Evolutionary conservation across 2,329 filamentous ascomycete species (phyloP).

Genomic region (Epichloe sp.): DNA sequence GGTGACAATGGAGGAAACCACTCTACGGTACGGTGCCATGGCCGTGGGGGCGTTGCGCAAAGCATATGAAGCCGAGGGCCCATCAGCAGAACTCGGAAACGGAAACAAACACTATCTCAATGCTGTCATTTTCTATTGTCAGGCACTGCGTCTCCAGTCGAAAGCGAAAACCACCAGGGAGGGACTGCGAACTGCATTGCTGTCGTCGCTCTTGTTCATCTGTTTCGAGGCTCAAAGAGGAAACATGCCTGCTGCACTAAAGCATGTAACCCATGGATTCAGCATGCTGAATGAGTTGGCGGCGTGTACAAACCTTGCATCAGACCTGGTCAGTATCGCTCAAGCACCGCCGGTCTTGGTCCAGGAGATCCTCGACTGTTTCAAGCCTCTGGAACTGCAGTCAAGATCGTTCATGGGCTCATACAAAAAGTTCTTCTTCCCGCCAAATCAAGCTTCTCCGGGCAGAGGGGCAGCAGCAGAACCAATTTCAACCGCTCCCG

Average conservation of each 20-base stretch:
- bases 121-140: conserved; percentile 27
- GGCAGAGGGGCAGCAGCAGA: background rate
- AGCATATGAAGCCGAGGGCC: conserved; percentile 16
- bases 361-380: conserved; percentile 26
- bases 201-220: conserved; percentile 27
- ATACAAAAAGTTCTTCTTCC: conserved; percentile 22
- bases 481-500: background rate
- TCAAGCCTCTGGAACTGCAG: conserved; percentile 25
- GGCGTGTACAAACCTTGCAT: conserved; percentile 22
- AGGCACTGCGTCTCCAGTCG: conserved; percentile 26
- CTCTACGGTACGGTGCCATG: conserved; percentile 26
- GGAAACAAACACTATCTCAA: conserved; percentile 26
- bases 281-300: conserved; percentile 27
- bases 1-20: conserved; percentile 23
- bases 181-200: conserved; percentile 24
- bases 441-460: conserved; percentile 7
- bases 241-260: conserved; percentile 26
- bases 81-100: conserved; percentile 10
- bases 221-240: conserved; percentile 28
- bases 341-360: conserved; percentile 23
- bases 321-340: conserved; percentile 24
- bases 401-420: conserved; percentile 26
- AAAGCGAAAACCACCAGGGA: conserved; percentile 22
- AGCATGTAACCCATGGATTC: conserved; percentile 27
- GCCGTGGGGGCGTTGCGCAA: conserved; percentile 26